Evolutionary conservation across 371 early-diverging fungal species (phyloP), one percentile per base, ranked within the genome.

Genomic region (Mucor circinelloides): DNA sequence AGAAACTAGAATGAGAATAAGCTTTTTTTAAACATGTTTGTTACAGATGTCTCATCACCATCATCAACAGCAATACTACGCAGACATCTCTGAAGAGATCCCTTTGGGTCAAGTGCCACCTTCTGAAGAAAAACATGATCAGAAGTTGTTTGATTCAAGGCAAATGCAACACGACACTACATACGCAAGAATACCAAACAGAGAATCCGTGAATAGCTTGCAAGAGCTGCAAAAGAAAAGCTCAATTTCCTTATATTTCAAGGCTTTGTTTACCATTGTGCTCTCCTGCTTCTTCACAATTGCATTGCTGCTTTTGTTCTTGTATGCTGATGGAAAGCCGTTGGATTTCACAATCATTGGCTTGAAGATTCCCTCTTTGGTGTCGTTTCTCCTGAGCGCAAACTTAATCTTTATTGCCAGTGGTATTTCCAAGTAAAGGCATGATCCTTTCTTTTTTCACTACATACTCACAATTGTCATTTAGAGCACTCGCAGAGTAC

Each of bases 401-500:
- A 40, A 63, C 9, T 44, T 63, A 28, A 65, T 78, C 30, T 69
- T 69, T 34, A 60, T 73, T 55, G 65, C 60, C 7, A 73, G 71
- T 36, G 75, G 78, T 25, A 71, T 78, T 32, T 63, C 71, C 10
- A 75, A 56, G 75, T 78, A 65, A 63, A 70, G 23, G 32, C 10
- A 8, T 38, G 8, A 21, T 31, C 3, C 17, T 7, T 58, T 17
- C 1, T 15, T 9, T 13, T 19, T 3, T 32, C 19, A 8, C 1
- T 12, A 3, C 12, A 19, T n/a, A 58, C 34, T 21, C 23, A 25
- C 31, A 6, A 2, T 21, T 27, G 15, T 10, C 42, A 58, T 40
- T 17, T 32, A 77, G 77, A 27, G 74, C 72, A 30, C 21, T 78
- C 10, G 64, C 78, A 3, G 75, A 72, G 32, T 72, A 74, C 30